These are phyloP conservation scores for Angophora floribunda DNA, from an alignment of 345 rosid species.

Conservation along the genomic window DNA sequence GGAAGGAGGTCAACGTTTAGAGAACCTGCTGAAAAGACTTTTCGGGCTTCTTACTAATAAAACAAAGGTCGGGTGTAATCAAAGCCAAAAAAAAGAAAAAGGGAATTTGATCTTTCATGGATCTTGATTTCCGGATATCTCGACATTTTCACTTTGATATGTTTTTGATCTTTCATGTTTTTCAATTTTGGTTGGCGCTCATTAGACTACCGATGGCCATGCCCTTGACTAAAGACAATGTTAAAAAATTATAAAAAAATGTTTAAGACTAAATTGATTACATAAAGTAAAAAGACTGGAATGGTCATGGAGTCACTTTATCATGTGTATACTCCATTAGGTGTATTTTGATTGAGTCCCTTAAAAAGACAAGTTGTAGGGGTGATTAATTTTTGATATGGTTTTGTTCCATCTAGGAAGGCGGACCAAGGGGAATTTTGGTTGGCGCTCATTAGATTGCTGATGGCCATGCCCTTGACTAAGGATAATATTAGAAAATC, in stretches of 20 bases:
- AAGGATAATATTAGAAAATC: rapidly evolving
- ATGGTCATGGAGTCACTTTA: too few relatives aligned
- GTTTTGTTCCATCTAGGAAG: too few relatives aligned
- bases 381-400: too few relatives aligned
- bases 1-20: background rate
- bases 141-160: background rate
- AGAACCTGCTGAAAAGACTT: background rate
- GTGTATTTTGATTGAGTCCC: background rate
- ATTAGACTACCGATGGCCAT: too few relatives aligned
- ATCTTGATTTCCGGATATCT: background rate
- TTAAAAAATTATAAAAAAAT: rapidly evolving
- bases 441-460: rapidly evolving
- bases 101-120: background rate
- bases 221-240: background rate
- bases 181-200: background rate
- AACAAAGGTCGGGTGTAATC: background rate
- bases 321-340: background rate
- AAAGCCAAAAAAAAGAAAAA: background rate
- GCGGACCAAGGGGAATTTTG: too few relatives aligned
- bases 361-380: background rate
- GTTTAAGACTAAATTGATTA: background rate
- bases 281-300: too few relatives aligned
- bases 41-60: background rate
- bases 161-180: rapidly evolving
- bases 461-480: too few relatives aligned